These are phyloP conservation scores for Penicillium sp. DNA, from an alignment of 2,329 filamentous ascomycete genomes.

Conservation along the genomic window DNA sequence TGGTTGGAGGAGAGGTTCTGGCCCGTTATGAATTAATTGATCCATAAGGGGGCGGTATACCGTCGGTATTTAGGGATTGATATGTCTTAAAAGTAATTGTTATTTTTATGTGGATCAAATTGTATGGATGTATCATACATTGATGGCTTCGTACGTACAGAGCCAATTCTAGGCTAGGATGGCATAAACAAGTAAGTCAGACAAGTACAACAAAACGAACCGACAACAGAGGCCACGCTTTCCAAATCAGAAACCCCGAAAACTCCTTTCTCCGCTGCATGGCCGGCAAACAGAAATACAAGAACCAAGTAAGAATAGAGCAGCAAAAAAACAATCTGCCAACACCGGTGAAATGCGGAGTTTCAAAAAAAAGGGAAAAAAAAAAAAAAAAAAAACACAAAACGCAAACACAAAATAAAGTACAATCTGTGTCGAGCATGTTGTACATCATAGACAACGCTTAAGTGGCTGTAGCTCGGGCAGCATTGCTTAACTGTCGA, in stretches of 20 bases:
- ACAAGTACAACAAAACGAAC: constrained; percentile 1
- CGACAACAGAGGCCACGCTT: background rate
- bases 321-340: background rate
- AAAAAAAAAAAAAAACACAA: background rate
- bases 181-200: constrained; percentile 5
- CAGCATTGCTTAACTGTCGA: constrained; percentile 42
- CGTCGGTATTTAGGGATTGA: no score
- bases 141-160: constrained; percentile 19
- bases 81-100: background rate
- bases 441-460: constrained; percentile 13
- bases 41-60: background rate
- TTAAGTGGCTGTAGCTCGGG: constrained; percentile 35
- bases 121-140: background rate
- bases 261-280: constrained; percentile 15
- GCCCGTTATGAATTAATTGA: constrained; percentile 43
- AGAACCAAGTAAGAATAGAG: background rate
- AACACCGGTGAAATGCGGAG: constrained; percentile 23
- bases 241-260: background rate
- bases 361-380: background rate
- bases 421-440: constrained; percentile 12
- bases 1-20: constrained; percentile 60
- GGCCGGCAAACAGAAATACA: constrained; percentile 2
- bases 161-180: constrained; percentile 8
- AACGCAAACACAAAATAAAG: background rate
- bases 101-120: constrained; percentile 3